These are phyloP conservation scores for Eucalyptus curtisii DNA, from an alignment of 345 rosid genomes.

Conservation along the genomic window DNA sequence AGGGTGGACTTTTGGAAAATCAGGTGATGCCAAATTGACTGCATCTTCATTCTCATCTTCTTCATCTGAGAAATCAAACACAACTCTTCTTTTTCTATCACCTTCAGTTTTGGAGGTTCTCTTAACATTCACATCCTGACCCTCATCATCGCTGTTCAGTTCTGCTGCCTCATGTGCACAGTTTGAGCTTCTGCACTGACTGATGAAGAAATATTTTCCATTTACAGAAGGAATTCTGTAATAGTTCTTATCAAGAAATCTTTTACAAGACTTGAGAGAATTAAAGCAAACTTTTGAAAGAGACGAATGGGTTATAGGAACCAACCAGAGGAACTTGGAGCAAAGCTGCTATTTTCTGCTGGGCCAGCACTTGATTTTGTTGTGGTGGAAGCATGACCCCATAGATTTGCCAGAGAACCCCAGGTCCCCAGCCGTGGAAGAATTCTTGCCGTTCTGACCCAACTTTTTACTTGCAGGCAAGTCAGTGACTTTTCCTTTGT, in stretches of 20 bases:
- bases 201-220: not conserved
- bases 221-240: not conserved
- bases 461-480: constrained; percentile 20
- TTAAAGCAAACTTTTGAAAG: not conserved
- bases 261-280: not conserved
- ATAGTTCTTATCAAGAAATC: not conserved
- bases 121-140: constrained; percentile 27
- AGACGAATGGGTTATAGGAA: not conserved
- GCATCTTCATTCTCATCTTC: constrained; percentile 72
- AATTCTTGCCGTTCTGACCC: constrained; percentile 28
- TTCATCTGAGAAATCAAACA: constrained; percentile 71
- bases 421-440: constrained; percentile 34
- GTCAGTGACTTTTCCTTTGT: constrained; percentile 25
- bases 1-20: constrained; percentile 22
- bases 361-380: constrained; percentile 20
- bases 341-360: constrained; percentile 2
- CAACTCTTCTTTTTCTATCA: constrained; percentile 57
- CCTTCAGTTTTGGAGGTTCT: constrained; percentile 30
- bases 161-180: constrained; percentile 21
- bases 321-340: constrained; percentile 23
- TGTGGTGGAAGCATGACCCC: constrained; percentile 67
- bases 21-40: constrained; percentile 56
- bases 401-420: constrained; percentile 53
- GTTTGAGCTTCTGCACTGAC: constrained; percentile 43
- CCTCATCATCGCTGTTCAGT: constrained; percentile 43